Percentiles rank a stretch among this genome's conserved stretches.
Conservation (phyloP, 768 basidiomycete genomes). For the Daedalea quercina region DNA sequence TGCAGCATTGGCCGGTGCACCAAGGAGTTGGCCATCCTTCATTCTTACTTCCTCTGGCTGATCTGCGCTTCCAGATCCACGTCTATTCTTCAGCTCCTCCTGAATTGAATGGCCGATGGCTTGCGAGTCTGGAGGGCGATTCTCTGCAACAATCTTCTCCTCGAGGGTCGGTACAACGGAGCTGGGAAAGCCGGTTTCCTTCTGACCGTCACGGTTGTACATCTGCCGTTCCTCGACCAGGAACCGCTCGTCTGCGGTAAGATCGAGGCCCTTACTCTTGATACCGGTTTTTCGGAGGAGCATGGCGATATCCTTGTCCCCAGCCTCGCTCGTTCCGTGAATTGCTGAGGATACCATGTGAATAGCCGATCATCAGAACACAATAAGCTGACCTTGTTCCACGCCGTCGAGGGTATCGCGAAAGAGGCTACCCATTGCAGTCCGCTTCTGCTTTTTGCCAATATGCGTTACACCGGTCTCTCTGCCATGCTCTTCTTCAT, state of each 20-base stretch:
- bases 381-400: conserved; percentile 41
- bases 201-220: conserved; percentile 42
- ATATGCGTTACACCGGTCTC: conserved; percentile 31
- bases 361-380: conserved; percentile 3
- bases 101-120: conserved; percentile 19
- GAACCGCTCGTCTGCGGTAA: conserved; percentile 34
- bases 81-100: conserved; percentile 24
- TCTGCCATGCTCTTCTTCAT: conserved; percentile 49
- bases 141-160: conserved; percentile 53
- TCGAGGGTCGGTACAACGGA: conserved; percentile 64
- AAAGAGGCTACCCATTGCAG: conserved; percentile 20
- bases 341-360: conserved; percentile 26
- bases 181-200: conserved; percentile 51
- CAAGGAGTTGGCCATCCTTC: conserved; percentile 40
- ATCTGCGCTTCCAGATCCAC: not conserved
- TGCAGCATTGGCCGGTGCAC: conserved; percentile 49
- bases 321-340: conserved; percentile 32
- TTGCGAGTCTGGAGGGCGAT: conserved; percentile 20
- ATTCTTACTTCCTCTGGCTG: conserved; percentile 27
- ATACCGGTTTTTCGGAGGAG: conserved; percentile 37
- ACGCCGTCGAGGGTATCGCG: conserved; percentile 32
- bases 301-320: conserved; percentile 29
- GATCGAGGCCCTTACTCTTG: conserved; percentile 31
- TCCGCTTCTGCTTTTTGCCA: conserved; percentile 14
- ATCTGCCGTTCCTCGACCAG: conserved; percentile 47